Percentiles rank a stretch among this genome's conserved stretches.
Conservation (phyloP, 176 grass and related monocot species). For the Carex cristatella region DNA sequence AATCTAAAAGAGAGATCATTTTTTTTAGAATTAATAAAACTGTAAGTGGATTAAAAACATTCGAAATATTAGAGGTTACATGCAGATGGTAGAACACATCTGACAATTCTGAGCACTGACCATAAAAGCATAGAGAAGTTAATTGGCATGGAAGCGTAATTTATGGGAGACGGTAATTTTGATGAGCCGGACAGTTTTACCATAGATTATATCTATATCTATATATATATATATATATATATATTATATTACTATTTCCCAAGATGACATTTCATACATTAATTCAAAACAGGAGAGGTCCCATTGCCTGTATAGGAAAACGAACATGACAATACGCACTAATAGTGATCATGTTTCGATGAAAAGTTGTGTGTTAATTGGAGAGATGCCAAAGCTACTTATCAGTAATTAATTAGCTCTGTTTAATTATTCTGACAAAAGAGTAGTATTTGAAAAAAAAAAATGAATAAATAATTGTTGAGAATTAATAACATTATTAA, state of each 20-base stretch:
- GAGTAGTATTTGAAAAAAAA: neutral
- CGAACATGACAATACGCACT: conserved; percentile 18
- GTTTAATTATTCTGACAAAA: neutral
- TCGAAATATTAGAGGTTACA: conserved; percentile 5
- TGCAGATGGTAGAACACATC: neutral
- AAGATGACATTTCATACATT: conserved; percentile 4
- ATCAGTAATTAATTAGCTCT: neutral
- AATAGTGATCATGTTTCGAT: neutral
- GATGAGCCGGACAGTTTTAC: conserved; percentile 5
- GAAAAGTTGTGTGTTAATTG: neutral
- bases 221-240: too few relatives aligned
- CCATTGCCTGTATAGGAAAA: conserved; percentile 8
- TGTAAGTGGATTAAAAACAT: conserved; percentile 2
- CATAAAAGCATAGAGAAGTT: conserved; percentile 5
- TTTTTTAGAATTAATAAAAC: neutral
- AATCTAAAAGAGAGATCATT: neutral
- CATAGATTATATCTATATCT: neutral
- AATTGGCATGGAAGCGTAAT: conserved; percentile 1
- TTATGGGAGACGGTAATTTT: neutral
- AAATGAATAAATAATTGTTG: too few relatives aligned
- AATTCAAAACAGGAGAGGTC: conserved; percentile 22
- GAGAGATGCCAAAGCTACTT: neutral
- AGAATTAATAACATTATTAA: neutral
- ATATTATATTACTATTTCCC: neutral
- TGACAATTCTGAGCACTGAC: conserved; percentile 11